These are phyloP conservation scores for Acanthamoeba lenticulata DNA, from an alignment of 208 protist genomes.

Conservation along the genomic window DNA sequence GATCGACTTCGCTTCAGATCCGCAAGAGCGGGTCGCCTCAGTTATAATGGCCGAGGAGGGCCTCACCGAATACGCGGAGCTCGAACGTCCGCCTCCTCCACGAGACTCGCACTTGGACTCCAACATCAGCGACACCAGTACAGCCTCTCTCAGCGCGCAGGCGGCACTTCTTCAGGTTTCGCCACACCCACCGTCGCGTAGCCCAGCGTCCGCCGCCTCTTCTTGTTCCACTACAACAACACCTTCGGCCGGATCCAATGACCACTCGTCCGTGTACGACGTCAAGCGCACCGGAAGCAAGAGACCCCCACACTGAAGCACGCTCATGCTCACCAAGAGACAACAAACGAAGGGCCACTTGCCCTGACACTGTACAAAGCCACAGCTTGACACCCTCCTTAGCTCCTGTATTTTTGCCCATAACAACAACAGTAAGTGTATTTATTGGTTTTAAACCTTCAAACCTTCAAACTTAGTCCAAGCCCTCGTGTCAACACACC, in stretches of 20 bases:
- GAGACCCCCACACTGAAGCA: background rate
- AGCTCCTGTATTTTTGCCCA: background rate
- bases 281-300: background rate
- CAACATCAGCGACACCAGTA: background rate
- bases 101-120: background rate
- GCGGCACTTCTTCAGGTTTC: too few relatives aligned
- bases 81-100: background rate
- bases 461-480: background rate
- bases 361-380: too few relatives aligned
- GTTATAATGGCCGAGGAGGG: background rate
- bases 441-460: too few relatives aligned
- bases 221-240: background rate
- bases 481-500: too few relatives aligned
- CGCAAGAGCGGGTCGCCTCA: background rate
- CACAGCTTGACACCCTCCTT: too few relatives aligned
- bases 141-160: too few relatives aligned
- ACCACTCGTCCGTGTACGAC: background rate
- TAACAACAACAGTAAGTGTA: too few relatives aligned
- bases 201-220: background rate
- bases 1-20: slow-evolving; percentile 22
- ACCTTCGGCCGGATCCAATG: background rate
- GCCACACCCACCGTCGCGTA: background rate
- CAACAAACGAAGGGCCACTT: background rate
- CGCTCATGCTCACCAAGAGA: background rate
- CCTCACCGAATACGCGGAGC: background rate